A percentile compares a stretch with the other conserved stretches of the same genome.
phyloP scores from a whole-genome alignment of 495 filamentous ascomycete genomes.

The Letharia lupina region DNA sequence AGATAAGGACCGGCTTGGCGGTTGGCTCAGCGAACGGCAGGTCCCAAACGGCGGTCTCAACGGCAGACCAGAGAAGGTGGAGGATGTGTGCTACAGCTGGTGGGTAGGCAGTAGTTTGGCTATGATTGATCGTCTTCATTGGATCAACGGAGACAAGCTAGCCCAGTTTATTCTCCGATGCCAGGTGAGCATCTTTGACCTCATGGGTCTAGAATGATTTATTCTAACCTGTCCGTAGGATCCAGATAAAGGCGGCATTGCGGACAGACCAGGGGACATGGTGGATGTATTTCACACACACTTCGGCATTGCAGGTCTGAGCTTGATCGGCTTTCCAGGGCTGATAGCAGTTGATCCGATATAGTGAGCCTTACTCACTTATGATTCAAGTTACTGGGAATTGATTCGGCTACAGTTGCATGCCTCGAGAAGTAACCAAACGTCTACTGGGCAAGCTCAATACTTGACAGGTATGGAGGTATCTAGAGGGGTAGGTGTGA shows the following conservation, averaged over 20 bases:
- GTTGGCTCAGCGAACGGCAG: constrained; percentile 91
- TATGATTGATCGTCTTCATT: constrained; percentile 81
- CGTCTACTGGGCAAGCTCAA: background rate
- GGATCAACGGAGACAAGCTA: constrained; percentile 79
- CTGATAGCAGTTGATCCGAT: constrained; percentile 75
- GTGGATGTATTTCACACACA: constrained; percentile 95
- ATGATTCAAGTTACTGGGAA: constrained; percentile 12
- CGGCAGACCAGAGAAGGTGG: constrained; percentile 87
- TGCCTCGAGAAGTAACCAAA: constrained; percentile 57
- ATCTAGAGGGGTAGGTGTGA: background rate
- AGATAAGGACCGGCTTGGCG: constrained; percentile 68
- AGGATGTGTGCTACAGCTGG: constrained; percentile 98
- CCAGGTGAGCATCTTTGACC: constrained; percentile 43
- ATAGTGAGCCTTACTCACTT: constrained; percentile 51
- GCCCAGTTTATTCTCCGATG: constrained; percentile 72
- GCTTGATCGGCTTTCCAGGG: constrained; percentile 66
- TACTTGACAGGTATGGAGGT: background rate
- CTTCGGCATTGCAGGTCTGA: constrained; percentile 84
- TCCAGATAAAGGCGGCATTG: constrained; percentile 70
- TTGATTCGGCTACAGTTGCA: constrained; percentile 43
- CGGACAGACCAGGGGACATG: constrained; percentile 86
- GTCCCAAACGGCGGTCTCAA: constrained; percentile 82
- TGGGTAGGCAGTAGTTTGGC: constrained; percentile 86
- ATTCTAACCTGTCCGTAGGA: constrained; percentile 49
- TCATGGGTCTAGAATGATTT: background rate